phyloP scores from a whole-genome alignment of 768 basidiomycete genomes.

The Hericium rajendrae region DNA sequence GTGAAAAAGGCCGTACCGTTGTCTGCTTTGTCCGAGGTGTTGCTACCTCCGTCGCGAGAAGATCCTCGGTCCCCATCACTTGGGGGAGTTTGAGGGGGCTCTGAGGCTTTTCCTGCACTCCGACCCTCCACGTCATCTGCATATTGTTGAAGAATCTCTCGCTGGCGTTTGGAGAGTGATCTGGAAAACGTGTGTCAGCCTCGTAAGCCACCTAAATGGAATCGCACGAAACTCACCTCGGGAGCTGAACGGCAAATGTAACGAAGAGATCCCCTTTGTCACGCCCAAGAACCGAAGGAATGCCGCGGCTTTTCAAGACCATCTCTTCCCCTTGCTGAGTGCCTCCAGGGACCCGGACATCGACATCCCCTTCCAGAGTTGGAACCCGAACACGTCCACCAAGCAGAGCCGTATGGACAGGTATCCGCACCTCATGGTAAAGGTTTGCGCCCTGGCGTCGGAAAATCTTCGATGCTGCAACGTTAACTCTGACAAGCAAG shows the following conservation, averaged over 20 bases:
- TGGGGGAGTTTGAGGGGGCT: conserved; percentile 14
- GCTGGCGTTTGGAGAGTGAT: conserved; percentile 74
- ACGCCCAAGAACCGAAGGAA: conserved; percentile 48
- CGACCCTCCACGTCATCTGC: conserved; percentile 89
- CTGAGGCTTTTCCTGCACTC: conserved; percentile 17
- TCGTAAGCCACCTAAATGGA: neutral
- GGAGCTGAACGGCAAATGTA: conserved; percentile 78
- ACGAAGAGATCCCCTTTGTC: conserved; percentile 83
- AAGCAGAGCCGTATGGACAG: conserved; percentile 85
- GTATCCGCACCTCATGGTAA: conserved; percentile 83
- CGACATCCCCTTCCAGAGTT: conserved; percentile 91
- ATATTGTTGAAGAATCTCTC: conserved; percentile 79
- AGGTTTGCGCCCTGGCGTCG: conserved; percentile 86
- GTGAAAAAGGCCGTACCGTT: conserved; percentile 74
- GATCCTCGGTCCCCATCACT: conserved; percentile 14
- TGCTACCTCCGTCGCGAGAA: neutral
- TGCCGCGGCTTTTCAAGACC: conserved; percentile 83
- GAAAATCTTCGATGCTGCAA: conserved; percentile 77
- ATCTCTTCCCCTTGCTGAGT: conserved; percentile 98
- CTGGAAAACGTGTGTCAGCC: conserved; percentile 30
- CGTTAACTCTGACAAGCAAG: conserved; percentile 77
- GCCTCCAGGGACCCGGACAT: conserved; percentile 83
- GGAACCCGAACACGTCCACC: conserved; percentile 89
- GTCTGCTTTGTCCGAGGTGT: conserved; percentile 25
- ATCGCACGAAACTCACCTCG: conserved; percentile 52